Base-by-base conservation (phyloP, 352 stramenopile genomes). In the Pythium plurisporium region DNA sequence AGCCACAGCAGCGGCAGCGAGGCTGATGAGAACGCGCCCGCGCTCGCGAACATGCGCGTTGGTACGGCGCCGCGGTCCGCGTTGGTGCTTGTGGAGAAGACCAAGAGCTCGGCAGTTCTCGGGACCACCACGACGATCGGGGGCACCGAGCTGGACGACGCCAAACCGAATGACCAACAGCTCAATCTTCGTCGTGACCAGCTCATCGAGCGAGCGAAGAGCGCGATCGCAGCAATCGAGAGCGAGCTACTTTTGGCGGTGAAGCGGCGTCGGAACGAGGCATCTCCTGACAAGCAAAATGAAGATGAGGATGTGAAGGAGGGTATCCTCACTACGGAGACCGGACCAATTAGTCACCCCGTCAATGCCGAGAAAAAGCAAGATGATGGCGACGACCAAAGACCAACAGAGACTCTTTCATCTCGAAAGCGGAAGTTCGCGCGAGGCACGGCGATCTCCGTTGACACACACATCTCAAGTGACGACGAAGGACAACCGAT, bases 161-260 rank as follows among this genome's bases (percentile, higher is more conserved):
- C 31, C 8, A 64, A 36, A 22, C 11, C 25, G 8, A 67, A 25
- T 25, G 31, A 55, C 15, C 8, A 30, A 11, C 49, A 55, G 9
- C 42, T 52, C 27, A 67, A 67, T 29, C 54, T 41, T 6, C 55
- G 50, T 8, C 62, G 55, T 14, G 62, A 60, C 3, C 17, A 67
- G 20, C 25, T 70, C 37, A 65, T 70, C 14, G 50, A 65, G 44
- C 43, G 48, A 14, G 62, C 62, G 0, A 46, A 41, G 17, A 15
- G 63, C 20, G 62, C 56, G 25, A 56, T 70, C 20, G 56, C 22
- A 10, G 50, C 36, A 5, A 23, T 70, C 1, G 62, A 62, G 22
- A 63, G 26, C 17, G 50, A 62, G 15, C 34, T 70, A 9, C 22
- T 69, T 22, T 50, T 55, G 3, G 17, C 17, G 15, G 20, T 31